A percentile compares a stretch with the other conserved stretches of the same genome.
Evolutionary conservation across 257 asterid genomes (phyloP).

Genomic region (Gentiana macrophylla): DNA sequence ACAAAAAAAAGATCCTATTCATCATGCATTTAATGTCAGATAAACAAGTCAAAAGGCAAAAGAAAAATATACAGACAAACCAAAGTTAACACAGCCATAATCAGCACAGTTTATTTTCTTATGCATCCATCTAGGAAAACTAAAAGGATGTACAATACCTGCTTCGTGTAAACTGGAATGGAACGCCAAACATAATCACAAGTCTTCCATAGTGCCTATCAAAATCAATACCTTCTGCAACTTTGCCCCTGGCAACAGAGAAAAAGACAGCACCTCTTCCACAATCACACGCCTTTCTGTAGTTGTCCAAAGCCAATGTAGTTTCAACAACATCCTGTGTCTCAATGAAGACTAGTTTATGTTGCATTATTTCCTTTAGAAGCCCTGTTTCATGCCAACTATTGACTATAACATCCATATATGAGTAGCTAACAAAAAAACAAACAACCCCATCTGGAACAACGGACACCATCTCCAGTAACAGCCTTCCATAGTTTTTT

Average conservation of each 20-base stretch:
- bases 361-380: slow-evolving; percentile 96
- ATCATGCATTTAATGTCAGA: too few species aligned
- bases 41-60: background rate
- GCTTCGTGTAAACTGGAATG: slow-evolving; percentile 92
- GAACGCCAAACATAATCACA: slow-evolving; percentile 95
- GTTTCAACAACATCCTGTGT: slow-evolving; percentile 99
- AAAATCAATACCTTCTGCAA: slow-evolving; percentile 97
- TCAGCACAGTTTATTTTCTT: background rate
- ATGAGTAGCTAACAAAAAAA: slow-evolving; percentile 93
- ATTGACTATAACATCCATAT: slow-evolving; percentile 97
- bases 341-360: slow-evolving; percentile 94
- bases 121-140: background rate
- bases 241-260: slow-evolving; percentile 99
- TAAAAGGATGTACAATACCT: slow-evolving; percentile 20
- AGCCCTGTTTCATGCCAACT: slow-evolving; percentile 98
- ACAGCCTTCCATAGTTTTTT: slow-evolving; percentile 90
- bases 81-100: background rate
- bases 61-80: background rate
- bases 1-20: too few species aligned
- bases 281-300: slow-evolving; percentile 96
- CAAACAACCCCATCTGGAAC: slow-evolving; percentile 99
- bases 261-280: slow-evolving; percentile 99
- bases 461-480: slow-evolving; percentile 91
- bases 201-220: slow-evolving; percentile 99
- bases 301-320: slow-evolving; percentile 91